Base-by-base conservation (phyloP, 768 basidiomycete species). In the Neoboletus magnificus region DNA sequence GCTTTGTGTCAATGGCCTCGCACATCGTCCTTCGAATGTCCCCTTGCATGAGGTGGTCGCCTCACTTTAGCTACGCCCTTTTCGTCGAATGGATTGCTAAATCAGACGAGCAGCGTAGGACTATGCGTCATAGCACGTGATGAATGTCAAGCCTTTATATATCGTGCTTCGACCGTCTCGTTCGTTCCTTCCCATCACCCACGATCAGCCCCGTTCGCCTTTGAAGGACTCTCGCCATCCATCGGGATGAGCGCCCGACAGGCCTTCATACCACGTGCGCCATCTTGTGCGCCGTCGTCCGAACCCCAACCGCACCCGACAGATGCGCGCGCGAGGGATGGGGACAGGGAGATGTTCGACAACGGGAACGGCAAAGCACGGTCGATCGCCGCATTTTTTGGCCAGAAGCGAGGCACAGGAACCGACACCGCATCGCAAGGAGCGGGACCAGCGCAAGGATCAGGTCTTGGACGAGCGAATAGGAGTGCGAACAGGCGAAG, bases 211-310 rank as follows among this genome's bases (percentile, higher is more conserved):
- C 16, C 12, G 13, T 29, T 35, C 39, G 12, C 13, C 3, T 30
- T 10, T n/a, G 5, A 23, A 9, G 20, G 6, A 36, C 36, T n/a
- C 27, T 29, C 12, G 7, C 13, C 33, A 11, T 55, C 9, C 30
- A 11, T 43, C 27, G 22, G 36, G 12, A 69, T 69, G 68, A 69
- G 68, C 35, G 64, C 68, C 2, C 23, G 68, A 47, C 68, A 68
- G 16, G 58, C 62, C 7, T 69, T 69, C 48, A 11, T 62, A 32
- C 68, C 68, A 5, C 66, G 58, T 8, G 46, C 64, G 1, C 49
- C 57, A 11, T 66, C 67, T 11, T 39, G 52, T 33, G 15, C 45
- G 9, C 46, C 44, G 15, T 36, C 45, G 12, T 53, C 62, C 10
- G 59, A 63, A 22, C n/a, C 54, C 18, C 57, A 50, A 23, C 27